A percentile compares a stretch with the other conserved stretches of the same genome.
These are phyloP conservation scores for Phytopythium ostracodes DNA, from an alignment of 352 stramenopile genomes.

Conservation along the genomic window DNA sequence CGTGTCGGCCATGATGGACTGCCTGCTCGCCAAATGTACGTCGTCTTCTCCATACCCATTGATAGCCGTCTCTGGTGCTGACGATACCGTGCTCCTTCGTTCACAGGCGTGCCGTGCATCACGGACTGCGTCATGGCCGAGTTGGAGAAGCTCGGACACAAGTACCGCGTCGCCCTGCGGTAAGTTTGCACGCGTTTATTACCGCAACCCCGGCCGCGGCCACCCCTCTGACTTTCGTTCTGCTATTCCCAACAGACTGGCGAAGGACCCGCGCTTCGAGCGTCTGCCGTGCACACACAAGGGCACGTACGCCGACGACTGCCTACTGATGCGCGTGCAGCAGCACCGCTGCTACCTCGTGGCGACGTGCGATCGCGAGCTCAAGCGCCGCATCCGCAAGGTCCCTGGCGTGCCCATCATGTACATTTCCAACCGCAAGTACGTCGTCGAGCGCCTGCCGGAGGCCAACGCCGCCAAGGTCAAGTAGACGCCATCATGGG, in stretches of 20 bases:
- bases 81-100: not conserved
- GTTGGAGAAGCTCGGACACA: slow-evolving; percentile 98
- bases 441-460: slow-evolving; percentile 99
- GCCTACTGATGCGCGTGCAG: slow-evolving; percentile 89
- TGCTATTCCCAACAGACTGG: slow-evolving; percentile 47
- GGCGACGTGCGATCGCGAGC: slow-evolving; percentile 99
- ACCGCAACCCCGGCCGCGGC: no score
- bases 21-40: slow-evolving; percentile 98
- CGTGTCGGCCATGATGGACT: slow-evolving; percentile 99
- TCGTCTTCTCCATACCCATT: not conserved
- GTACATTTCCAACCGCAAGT: slow-evolving; percentile 99
- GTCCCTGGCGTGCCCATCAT: slow-evolving; percentile 99
- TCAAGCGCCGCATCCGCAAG: slow-evolving; percentile 98
- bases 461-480: slow-evolving; percentile 93
- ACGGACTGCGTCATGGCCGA: slow-evolving; percentile 99
- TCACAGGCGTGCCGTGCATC: slow-evolving; percentile 91
- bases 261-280: slow-evolving; percentile 98
- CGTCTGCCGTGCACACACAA: slow-evolving; percentile 98
- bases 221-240: no score
- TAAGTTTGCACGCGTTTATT: not conserved
- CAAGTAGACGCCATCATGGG: slow-evolving; percentile 42
- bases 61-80: not conserved
- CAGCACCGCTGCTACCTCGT: slow-evolving; percentile 99
- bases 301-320: slow-evolving; percentile 99
- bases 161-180: slow-evolving; percentile 93